Evolutionary conservation across 1,284 basidiomycete genomes (phyloP).

Genomic region (Mrakiaceae sp.): DNA sequence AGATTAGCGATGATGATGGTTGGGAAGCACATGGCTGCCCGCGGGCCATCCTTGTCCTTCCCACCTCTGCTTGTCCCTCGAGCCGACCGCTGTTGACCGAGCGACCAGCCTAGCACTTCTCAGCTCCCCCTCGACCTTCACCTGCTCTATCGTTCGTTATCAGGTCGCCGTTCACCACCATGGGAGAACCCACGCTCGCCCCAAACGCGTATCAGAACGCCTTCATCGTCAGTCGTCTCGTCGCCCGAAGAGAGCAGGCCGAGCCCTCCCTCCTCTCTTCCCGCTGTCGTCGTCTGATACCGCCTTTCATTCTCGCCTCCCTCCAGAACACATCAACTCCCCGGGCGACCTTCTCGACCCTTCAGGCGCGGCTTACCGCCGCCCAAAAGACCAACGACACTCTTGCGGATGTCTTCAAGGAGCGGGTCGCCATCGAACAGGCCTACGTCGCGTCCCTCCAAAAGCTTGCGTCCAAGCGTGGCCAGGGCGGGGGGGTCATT

Average conservation of each 20-base stretch:
- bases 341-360: slow-evolving; percentile 19
- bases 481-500: slow-evolving; percentile 23
- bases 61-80: too few relatives aligned
- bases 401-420: slow-evolving; percentile 40
- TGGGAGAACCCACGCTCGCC: not conserved
- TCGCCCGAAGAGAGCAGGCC: not conserved
- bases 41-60: not conserved
- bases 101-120: too few relatives aligned
- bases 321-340: slow-evolving; percentile 11
- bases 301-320: not conserved
- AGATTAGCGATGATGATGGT: not conserved
- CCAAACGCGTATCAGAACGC: slow-evolving; percentile 13
- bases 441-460: slow-evolving; percentile 39
- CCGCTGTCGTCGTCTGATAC: not conserved
- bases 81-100: too few relatives aligned
- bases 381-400: slow-evolving; percentile 31
- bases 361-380: slow-evolving; percentile 28
- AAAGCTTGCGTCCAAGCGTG: slow-evolving; percentile 37
- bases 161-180: not conserved
- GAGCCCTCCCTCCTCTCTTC: not conserved
- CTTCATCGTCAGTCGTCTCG: slow-evolving; percentile 8
- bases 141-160: too few relatives aligned
- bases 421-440: slow-evolving; percentile 38
- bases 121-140: too few relatives aligned
- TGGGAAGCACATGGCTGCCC: not conserved